Conservation (phyloP, 805 yeast genomes). For the Pichia exigua region DNA sequence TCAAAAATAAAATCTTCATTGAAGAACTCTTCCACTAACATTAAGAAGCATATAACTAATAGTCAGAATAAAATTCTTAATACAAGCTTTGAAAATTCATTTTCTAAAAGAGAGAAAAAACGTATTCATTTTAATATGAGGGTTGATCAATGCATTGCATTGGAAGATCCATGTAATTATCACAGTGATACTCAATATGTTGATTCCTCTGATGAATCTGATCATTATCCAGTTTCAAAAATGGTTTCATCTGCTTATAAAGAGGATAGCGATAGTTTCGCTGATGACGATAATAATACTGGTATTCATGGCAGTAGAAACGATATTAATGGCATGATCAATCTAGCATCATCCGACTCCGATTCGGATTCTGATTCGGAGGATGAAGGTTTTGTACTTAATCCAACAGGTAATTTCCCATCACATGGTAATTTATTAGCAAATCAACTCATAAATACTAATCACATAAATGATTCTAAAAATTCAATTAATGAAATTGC, state of each 20-base stretch:
- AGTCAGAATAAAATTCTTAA: not conserved
- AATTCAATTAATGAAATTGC: conserved; percentile 19
- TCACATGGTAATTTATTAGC: not conserved
- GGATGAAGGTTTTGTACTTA: conserved; percentile 22
- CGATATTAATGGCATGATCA: not conserved
- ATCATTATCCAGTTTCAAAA: conserved; percentile 13
- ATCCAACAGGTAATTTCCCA: conserved; percentile 9
- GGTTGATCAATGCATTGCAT: conserved; percentile 89
- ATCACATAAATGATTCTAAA: not conserved
- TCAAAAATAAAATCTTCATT: conserved; percentile 11
- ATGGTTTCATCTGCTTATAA: conserved; percentile 9
- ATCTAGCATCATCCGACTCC: not conserved
- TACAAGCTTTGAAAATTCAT: not conserved
- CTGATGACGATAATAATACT: conserved; percentile 5
- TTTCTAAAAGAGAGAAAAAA: conserved; percentile 35
- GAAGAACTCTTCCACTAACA: conserved; percentile 10
- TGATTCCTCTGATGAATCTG: conserved; percentile 21
- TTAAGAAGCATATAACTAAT: conserved; percentile 1
- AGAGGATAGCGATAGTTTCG: conserved; percentile 12
- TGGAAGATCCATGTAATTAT: conserved; percentile 30
- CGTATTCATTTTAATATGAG: conserved; percentile 90
- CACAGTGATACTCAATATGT: conserved; percentile 1
- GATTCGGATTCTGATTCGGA: conserved; percentile 22
- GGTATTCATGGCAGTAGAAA: conserved; percentile 5
- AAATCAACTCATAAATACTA: not conserved